A percentile compares a stretch with the other conserved stretches of the same genome.
These are phyloP conservation scores for Phytophthora pistaciae DNA, from an alignment of 352 stramenopile species.

Conservation along the genomic window DNA sequence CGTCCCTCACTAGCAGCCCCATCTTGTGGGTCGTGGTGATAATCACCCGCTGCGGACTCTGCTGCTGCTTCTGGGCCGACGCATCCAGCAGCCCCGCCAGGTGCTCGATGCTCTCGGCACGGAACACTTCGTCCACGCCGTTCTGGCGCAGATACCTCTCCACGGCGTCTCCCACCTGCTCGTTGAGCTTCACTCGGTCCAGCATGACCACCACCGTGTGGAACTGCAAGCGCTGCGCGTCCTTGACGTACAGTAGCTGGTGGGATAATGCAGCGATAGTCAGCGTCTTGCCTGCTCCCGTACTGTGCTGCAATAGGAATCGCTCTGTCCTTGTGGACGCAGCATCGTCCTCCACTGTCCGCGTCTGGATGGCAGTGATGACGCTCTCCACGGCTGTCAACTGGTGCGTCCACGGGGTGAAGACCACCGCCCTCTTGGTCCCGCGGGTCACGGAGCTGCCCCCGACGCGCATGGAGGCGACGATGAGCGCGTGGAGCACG, in stretches of 20 bases:
- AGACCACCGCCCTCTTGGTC: slow-evolving; percentile 35
- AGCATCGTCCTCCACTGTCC: slow-evolving; percentile 16
- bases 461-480: slow-evolving; percentile 69
- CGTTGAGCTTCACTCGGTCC: slow-evolving; percentile 86
- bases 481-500: slow-evolving; percentile 38
- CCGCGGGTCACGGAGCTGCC: slow-evolving; percentile 40
- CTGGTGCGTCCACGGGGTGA: slow-evolving; percentile 76
- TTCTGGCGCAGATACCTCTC: slow-evolving; percentile 80
- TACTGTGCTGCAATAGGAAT: slow-evolving; percentile 87
- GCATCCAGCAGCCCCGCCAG: slow-evolving; percentile 61
- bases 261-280: slow-evolving; percentile 79
- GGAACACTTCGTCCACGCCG: slow-evolving; percentile 74
- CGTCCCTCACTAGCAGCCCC: slow-evolving; percentile 70
- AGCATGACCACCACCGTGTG: slow-evolving; percentile 83
- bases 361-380: slow-evolving; percentile 50
- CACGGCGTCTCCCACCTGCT: slow-evolving; percentile 79
- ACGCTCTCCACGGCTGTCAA: slow-evolving; percentile 66
- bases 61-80: slow-evolving; percentile 17
- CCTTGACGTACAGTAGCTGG: slow-evolving; percentile 70
- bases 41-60: slow-evolving; percentile 63
- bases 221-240: slow-evolving; percentile 53
- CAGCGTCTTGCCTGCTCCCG: slow-evolving; percentile 82
- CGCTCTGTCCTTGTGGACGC: slow-evolving; percentile 31
- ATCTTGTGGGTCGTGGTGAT: slow-evolving; percentile 89
- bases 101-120: slow-evolving; percentile 79